Base-by-base conservation (phyloP, 768 basidiomycete genomes). In the Auricularia heimuer region DNA sequence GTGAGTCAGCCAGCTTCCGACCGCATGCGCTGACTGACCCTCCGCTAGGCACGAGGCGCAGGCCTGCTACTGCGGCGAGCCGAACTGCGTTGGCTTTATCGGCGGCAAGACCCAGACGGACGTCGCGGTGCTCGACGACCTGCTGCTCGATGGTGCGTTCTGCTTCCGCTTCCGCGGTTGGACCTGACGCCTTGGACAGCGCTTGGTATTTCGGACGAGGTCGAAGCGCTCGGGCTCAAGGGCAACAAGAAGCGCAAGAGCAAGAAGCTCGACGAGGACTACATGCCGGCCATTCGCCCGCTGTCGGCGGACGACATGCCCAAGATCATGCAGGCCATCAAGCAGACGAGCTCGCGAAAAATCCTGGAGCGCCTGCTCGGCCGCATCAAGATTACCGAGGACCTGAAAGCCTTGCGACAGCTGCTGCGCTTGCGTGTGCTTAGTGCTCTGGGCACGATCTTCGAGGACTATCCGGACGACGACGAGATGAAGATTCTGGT, bases 31-130 rank as follows among this genome's bases (percentile, higher is more conserved):
- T 10, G 16, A 42, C 11, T 54, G 39, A 18, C 21, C 21, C 18
- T 6, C 47, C 11, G 11, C 4, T 68, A 96, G 95, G 0, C 94
- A 99, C 75, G 91, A 95, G 66, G 89, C 97, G 62, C 97, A 99
- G 73, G 81, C 81, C 36, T 99, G 97, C 75, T 94, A 90, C 71
- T 99, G 97, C 70, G 94, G 94, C 6, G 97, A 98, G 72, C 81
- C 90, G 2, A 94, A 95, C 68, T 99, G 97, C 71, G 87, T 97
- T 4, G 97, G 97, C 2, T 92, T 85, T 71, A 94, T 99, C 69
- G 97, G 97, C 66, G 97, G 97, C 29, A 99, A 98, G 77, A 98
- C 95, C 0, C 97, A 99, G 75, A 98, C 97, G 2, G 96, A 98
- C 72, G 82, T 98, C 24, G 92, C 85, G 4, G 86, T 87, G 7